Evolutionary conservation across 345 rosid genomes (phyloP).

Genomic region (Erucastrum elatum): DNA sequence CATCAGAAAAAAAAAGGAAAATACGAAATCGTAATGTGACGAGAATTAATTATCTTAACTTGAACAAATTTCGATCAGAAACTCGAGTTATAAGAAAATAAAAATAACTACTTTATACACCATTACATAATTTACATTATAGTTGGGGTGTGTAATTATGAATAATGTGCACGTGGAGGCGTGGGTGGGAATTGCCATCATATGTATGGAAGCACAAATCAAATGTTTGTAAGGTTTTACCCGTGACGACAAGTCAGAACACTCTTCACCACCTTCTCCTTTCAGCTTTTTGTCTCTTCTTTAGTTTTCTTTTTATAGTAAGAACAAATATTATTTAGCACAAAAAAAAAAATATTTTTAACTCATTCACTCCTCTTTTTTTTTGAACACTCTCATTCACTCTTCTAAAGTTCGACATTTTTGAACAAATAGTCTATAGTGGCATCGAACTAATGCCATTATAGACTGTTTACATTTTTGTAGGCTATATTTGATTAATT

Average conservation of each 20-base stretch:
- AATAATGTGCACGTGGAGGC: conserved; percentile 42
- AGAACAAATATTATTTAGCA: neutral
- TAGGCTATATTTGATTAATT: neutral
- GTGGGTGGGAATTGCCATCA: conserved; percentile 38
- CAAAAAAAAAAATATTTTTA: no score
- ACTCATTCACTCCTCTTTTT: neutral
- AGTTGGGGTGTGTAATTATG: conserved; percentile 27
- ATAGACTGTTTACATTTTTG: neutral
- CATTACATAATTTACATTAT: neutral
- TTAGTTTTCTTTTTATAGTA: neutral
- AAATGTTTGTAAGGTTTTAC: conserved; percentile 27
- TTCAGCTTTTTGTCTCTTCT: conserved; percentile 39
- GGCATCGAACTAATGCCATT: neutral
- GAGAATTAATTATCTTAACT: neutral
- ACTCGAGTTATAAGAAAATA: neutral
- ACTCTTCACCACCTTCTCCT: conserved; percentile 34
- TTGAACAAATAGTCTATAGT: no score
- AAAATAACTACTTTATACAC: neutral
- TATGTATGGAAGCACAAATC: conserved; percentile 23
- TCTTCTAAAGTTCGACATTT: neutral
- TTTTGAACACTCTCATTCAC: no score
- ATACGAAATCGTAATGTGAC: neutral
- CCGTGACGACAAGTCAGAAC: conserved; percentile 34
- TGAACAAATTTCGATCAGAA: neutral
- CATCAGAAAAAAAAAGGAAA: no score